These are phyloP conservation scores for Xylaria digitata DNA, from an alignment of 2,329 filamentous ascomycete genomes.

Conservation along the genomic window DNA sequence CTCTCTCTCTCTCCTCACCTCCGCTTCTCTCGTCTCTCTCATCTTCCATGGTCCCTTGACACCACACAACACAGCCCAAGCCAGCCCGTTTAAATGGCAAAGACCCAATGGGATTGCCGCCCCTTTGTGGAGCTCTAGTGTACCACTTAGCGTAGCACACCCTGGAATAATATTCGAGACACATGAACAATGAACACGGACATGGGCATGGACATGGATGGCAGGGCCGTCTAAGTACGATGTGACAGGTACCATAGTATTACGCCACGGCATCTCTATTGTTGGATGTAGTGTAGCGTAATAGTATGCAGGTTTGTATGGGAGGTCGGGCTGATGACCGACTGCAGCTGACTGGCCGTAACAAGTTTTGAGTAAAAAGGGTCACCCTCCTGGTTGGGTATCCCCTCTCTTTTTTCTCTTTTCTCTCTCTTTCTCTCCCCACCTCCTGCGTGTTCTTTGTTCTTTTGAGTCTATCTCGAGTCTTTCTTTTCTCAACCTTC, in stretches of 20 bases:
- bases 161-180: constrained; percentile 18
- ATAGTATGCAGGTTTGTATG: background rate
- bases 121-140: too few species aligned
- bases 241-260: too few species aligned
- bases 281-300: constrained; percentile 4
- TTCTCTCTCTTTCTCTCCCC: constrained; percentile 41
- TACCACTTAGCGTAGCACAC: constrained; percentile 4
- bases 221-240: constrained; percentile 17
- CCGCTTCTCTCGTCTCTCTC: too few species aligned
- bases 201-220: constrained; percentile 17
- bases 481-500: constrained; percentile 48
- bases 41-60: too few species aligned
- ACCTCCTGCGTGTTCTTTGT: constrained; percentile 47
- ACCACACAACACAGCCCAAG: too few species aligned
- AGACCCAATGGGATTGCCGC: too few species aligned
- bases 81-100: too few species aligned
- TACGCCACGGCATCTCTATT: too few species aligned
- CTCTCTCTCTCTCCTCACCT: too few species aligned
- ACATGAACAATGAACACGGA: too few species aligned
- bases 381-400: constrained; percentile 29
- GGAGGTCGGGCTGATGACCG: constrained; percentile 21
- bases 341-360: constrained; percentile 10
- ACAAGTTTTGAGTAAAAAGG: constrained; percentile 40
- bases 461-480: constrained; percentile 50
- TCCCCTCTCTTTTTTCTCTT: constrained; percentile 41